phyloP scores from a whole-genome alignment of 1,284 basidiomycete species.

The Tranzscheliella williamsii region DNA sequence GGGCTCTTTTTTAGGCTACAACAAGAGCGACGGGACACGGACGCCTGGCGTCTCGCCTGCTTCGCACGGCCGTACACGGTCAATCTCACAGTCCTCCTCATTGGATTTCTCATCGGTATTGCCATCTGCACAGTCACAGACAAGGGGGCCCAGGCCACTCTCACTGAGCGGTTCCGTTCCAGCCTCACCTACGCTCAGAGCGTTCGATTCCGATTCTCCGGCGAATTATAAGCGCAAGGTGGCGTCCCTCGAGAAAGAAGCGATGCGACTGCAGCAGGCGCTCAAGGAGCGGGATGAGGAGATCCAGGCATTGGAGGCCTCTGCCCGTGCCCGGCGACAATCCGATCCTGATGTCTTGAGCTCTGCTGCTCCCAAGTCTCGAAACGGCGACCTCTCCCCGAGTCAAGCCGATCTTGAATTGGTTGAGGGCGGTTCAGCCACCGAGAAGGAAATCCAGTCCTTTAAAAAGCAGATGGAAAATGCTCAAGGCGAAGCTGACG shows the following conservation, averaged over 20 bases:
- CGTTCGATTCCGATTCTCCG: conserved; percentile 37
- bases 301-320: conserved; percentile 31
- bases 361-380: background rate
- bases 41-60: conserved; percentile 15
- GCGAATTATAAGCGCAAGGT: conserved; percentile 52
- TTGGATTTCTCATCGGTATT: conserved; percentile 39
- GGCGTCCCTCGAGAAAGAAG: conserved; percentile 49
- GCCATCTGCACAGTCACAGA: conserved; percentile 22
- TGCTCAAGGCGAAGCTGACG: conserved; percentile 1
- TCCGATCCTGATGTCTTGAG: conserved; percentile 3
- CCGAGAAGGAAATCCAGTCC: conserved; percentile 30
- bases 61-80: conserved; percentile 36
- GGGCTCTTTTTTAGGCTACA: conserved; percentile 56
- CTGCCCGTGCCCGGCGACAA: background rate
- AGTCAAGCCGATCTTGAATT: too few species aligned
- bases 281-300: conserved; percentile 54
- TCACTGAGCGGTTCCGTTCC: conserved; percentile 44
- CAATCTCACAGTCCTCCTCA: conserved; percentile 53
- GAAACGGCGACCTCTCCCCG: conserved; percentile 17
- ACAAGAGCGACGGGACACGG: conserved; percentile 42
- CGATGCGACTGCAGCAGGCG: conserved; percentile 45
- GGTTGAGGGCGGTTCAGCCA: too few species aligned
- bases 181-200: conserved; percentile 42
- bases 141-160: conserved; percentile 37
- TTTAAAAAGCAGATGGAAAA: conserved; percentile 24